Base-by-base conservation (phyloP, 805 yeast genomes). In the Lipomyces lipofer region DNA sequence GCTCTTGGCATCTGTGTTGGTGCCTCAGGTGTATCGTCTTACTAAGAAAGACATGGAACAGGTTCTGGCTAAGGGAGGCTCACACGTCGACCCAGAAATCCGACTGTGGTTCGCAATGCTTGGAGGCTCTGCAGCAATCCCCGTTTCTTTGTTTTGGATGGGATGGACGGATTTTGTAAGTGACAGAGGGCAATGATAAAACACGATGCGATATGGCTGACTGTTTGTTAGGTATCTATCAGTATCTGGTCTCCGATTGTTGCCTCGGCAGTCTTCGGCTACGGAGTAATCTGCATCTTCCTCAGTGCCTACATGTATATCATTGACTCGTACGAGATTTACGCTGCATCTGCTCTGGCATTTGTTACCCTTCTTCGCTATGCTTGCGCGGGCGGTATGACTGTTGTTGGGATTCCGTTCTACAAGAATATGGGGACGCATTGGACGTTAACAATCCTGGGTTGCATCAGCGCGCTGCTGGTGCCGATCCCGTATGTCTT, bases 261-360 rank as follows among this genome's bases (percentile, higher is more conserved):
- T 24, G 84, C 91, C 0, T 91, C 90, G 62, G 79, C 42, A 2
- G n/a, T 70, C 44, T 70, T 65, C 51, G 74, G 73, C 10, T 52
- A 62, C 19, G 77, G 77, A 1, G 71, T 75, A 13, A 66, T 73
- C 12, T 63, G 72, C 51, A 64, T 72, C 28, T 72, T 75, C 56
- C 65, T 73, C 39, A 76, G 77, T 8, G 70, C 73, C 10, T 68
- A 74, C 63, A 73, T 72, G 70, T 65, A 65, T 48, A 53, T 75
- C 39, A 66, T 75, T 24, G 79, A 75, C 54, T 75, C 73, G 25
- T 76, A 75, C 63, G 71, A 79, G 60, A 65, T 72, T 10, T 71
- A 65, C 29, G 84, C 87, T 30, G 95, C 95, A 0, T 82, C 88
- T n/a, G 89, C 91, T 2, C 69, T 88, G 54, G 92, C 94, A 32